Conservation (phyloP, 2,329 filamentous ascomycete genomes). For the Penicillium digitatum region DNA sequence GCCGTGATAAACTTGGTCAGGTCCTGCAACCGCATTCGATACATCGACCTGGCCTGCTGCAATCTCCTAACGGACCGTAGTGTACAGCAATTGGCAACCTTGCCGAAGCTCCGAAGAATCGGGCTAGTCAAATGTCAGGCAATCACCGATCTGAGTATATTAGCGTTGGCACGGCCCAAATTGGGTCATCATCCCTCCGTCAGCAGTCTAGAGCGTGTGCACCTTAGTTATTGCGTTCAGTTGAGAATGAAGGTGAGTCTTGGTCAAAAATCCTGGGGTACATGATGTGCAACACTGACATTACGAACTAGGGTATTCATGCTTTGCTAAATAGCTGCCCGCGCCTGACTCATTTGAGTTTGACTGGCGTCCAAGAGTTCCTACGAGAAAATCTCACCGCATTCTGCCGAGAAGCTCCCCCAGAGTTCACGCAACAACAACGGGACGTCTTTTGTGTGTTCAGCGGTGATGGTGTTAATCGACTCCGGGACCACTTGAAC, state of each 20-base stretch:
- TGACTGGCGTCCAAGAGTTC: conserved; percentile 92
- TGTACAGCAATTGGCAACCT: conserved; percentile 73
- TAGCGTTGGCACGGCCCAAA: conserved; percentile 69
- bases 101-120: conserved; percentile 92
- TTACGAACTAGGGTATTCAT: conserved; percentile 69
- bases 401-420: conserved; percentile 82
- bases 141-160: conserved; percentile 87
- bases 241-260: conserved; percentile 70
- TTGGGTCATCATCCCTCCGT: conserved; percentile 54
- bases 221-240: conserved; percentile 90
- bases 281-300: neutral
- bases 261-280: neutral
- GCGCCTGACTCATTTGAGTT: conserved; percentile 84
- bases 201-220: conserved; percentile 81
- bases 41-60: conserved; percentile 97
- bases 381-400: conserved; percentile 75
- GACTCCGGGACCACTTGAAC: conserved; percentile 75
- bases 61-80: conserved; percentile 81
- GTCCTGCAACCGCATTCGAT: conserved; percentile 86
- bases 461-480: conserved; percentile 76
- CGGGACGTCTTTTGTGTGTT: conserved; percentile 97
- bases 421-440: conserved; percentile 92
- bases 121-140: conserved; percentile 88
- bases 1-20: conserved; percentile 81
- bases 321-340: conserved; percentile 85